Evolutionary conservation across 192 early-diverging fungal species (phyloP).

Genomic region (Neocallimastix lanati): DNA sequence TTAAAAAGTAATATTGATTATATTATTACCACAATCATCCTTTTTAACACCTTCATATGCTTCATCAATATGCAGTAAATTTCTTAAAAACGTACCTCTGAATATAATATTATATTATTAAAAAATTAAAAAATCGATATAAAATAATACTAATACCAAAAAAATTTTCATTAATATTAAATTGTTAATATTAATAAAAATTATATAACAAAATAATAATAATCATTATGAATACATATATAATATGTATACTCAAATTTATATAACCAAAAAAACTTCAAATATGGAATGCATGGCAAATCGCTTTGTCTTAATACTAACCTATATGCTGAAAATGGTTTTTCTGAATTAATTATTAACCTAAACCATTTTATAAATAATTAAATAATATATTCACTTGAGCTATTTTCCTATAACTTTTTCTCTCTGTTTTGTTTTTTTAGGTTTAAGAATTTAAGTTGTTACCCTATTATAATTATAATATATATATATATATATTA

Average conservation of each 20-base stretch:
- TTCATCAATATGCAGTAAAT: constrained; percentile 53
- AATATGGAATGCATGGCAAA: constrained; percentile 50
- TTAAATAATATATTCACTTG: constrained; percentile 14
- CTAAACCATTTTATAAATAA: too few relatives aligned
- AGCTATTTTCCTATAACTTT: constrained; percentile 50
- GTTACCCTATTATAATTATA: constrained; percentile 24
- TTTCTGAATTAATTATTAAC: constrained; percentile 15
- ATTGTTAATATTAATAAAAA: too few relatives aligned
- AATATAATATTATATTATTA: constrained; percentile 1
- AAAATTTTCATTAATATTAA: too few relatives aligned
- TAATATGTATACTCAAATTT: too few relatives aligned
- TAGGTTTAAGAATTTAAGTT: constrained; percentile 40
- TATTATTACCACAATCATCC: constrained; percentile 17
- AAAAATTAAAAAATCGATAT: too few relatives aligned
- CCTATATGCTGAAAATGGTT: constrained; percentile 44
- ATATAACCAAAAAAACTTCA: constrained; percentile 41
- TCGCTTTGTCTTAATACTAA: constrained; percentile 32
- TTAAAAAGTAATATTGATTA: constrained; percentile 46
- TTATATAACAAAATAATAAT: too few relatives aligned
- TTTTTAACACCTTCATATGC: constrained; percentile 37
- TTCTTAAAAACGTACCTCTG: constrained; percentile 48
- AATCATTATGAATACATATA: too few relatives aligned
- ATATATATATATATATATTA: too few relatives aligned
- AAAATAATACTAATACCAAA: too few relatives aligned
- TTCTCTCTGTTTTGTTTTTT: constrained; percentile 37